Evolutionary conservation across 2,329 filamentous ascomycete genomes (phyloP), one percentile per base, ranked within the genome.

Genomic region (Chalaropsis thielavioides): DNA sequence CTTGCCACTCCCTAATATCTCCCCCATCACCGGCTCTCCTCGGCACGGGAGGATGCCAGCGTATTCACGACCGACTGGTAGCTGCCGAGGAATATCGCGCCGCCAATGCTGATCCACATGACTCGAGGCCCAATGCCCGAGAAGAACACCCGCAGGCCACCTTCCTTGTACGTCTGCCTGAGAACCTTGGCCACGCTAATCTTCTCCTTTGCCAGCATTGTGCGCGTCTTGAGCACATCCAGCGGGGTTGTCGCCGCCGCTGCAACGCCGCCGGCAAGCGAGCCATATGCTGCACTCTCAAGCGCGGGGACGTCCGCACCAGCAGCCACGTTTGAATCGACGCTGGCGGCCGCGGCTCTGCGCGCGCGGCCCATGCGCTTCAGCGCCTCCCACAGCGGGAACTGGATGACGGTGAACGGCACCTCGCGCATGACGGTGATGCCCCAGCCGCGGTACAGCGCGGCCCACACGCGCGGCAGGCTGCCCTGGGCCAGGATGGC

Each of bases 381-480:
- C 81, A 97, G 83, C 3, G 82, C 85, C 76, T 99, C 94, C 94
- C 94, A 99, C 68, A 99, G 81, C 58, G 94, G 94, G 74, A 99
- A 99, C 75, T 99, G 94, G 68, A 99, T 88, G 10, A 96, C 86
- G 2, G 95, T 97, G 72, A 99, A 99, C 3, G 94, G 94, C 68
- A 99, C 92, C 79, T 99, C 94, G 67, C 94, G 85, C 77, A 96
- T 87, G 63, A 99, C 86, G 1, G 94, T 99, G 70, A 97, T 91
- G 19, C 85, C 83, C 82, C 91, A 96, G 1, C 95, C 94, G 43
- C 94, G 82, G 75, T 99, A 99, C 65, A 99, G 76, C 76, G 96
- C 92, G 68, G 83, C 78, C 80, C 89, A 85, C 60, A 97, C 88
- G 31, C 84, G 77, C 2, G 67, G 41, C 1, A 87, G 56, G 13